Conservation (phyloP, 2,329 filamentous ascomycete genomes). For the Ploettnerulaceae sp. region DNA sequence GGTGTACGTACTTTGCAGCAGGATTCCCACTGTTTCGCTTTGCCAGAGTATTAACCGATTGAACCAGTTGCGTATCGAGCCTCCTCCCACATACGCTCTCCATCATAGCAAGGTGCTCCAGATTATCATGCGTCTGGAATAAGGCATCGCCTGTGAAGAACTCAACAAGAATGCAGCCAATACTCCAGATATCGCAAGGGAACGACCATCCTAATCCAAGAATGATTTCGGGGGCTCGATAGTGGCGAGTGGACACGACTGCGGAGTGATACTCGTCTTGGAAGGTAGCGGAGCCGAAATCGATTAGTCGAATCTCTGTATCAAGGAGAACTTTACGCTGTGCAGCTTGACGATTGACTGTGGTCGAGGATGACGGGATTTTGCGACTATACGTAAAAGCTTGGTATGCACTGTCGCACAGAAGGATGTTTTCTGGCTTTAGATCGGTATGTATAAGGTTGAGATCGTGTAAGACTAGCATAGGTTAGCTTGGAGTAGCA, state of each 20-base stretch:
- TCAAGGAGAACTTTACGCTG: constrained; percentile 62
- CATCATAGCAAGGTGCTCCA: constrained; percentile 74
- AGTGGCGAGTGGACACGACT: constrained; percentile 65
- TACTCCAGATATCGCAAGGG: constrained; percentile 70
- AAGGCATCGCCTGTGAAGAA: constrained; percentile 68
- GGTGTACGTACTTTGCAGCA: constrained; percentile 55
- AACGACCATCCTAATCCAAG: constrained; percentile 67
- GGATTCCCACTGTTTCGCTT: constrained; percentile 54
- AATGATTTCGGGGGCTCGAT: constrained; percentile 66
- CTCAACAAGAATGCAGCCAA: constrained; percentile 67
- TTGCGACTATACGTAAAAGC: constrained; percentile 67
- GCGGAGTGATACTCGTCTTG: constrained; percentile 70
- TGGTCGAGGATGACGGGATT: constrained; percentile 62
- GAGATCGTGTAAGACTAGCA: constrained; percentile 82
- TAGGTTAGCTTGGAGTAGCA: constrained; percentile 21
- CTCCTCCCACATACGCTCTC: constrained; percentile 58
- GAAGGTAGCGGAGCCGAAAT: constrained; percentile 68
- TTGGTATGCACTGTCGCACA: constrained; percentile 61
- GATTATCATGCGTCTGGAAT: constrained; percentile 68
- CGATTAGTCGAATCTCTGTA: constrained; percentile 65
- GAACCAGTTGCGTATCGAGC: constrained; percentile 55
- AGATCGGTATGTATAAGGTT: constrained; percentile 91
- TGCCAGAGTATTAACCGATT: constrained; percentile 51
- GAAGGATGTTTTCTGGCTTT: constrained; percentile 66
- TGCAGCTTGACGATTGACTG: constrained; percentile 54